Conservation (phyloP, 2,329 filamentous ascomycete species). For the Phoma sp. region DNA sequence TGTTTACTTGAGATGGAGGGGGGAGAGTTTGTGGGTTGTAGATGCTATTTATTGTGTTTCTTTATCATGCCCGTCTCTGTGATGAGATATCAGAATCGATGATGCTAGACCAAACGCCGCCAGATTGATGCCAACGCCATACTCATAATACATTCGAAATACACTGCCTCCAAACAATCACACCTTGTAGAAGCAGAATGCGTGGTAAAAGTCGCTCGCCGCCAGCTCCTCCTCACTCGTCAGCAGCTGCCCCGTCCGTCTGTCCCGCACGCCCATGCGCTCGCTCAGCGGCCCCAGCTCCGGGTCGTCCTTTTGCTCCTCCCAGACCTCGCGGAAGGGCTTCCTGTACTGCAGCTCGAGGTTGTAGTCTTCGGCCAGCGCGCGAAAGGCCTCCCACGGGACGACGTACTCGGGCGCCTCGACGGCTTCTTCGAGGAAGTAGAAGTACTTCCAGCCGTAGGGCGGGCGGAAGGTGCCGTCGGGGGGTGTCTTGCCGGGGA, state of each 20-base stretch:
- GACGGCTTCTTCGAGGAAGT: slow-evolving; percentile 94
- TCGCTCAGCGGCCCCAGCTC: slow-evolving; percentile 85
- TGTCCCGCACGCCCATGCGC: slow-evolving; percentile 89
- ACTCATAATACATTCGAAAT: no score
- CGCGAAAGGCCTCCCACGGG: slow-evolving; percentile 96
- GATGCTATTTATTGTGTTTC: no score
- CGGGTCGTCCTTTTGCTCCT: slow-evolving; percentile 84
- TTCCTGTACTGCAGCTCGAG: slow-evolving; percentile 94
- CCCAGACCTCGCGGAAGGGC: slow-evolving; percentile 89
- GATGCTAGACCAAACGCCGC: no score
- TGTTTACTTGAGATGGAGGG: no score
- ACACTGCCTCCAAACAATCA: no score
- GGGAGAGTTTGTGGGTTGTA: no score
- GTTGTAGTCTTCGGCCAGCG: slow-evolving; percentile 94
- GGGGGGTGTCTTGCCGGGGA: slow-evolving; percentile 80
- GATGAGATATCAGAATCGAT: no score
- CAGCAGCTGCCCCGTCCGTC: slow-evolving; percentile 69
- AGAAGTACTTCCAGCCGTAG: slow-evolving; percentile 98
- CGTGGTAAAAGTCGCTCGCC: slow-evolving; percentile 82
- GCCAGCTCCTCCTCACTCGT: slow-evolving; percentile 91
- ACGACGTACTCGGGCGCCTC: slow-evolving; percentile 98
- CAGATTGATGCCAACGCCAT: no score
- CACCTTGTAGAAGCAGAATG: slow-evolving; percentile 98
- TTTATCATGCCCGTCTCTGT: no score
- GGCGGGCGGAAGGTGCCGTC: slow-evolving; percentile 94